These are phyloP conservation scores for Drosera capensis DNA, from an alignment of 148 eudicot species.

Conservation along the genomic window DNA sequence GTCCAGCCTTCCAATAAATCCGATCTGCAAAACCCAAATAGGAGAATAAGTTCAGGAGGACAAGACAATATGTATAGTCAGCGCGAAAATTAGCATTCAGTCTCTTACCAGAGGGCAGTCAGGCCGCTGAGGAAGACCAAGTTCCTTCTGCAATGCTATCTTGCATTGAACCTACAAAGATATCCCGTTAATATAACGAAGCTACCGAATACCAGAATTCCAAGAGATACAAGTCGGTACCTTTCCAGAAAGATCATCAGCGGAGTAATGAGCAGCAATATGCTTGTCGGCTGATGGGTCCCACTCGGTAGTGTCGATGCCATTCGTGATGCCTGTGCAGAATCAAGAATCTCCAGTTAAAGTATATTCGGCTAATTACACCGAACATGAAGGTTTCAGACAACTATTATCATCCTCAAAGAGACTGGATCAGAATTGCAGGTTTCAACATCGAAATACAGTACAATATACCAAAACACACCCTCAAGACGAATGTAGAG, in stretches of 20 bases:
- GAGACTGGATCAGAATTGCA: neutral
- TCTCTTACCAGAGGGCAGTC: no score
- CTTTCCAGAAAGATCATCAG: constrained; percentile 87
- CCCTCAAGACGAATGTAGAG: neutral
- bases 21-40: constrained; percentile 69
- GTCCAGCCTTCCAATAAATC: constrained; percentile 88
- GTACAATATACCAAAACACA: neutral
- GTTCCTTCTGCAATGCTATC: constrained; percentile 73
- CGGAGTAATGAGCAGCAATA: constrained; percentile 56
- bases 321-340: constrained; percentile 72
- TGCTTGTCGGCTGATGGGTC: constrained; percentile 59
- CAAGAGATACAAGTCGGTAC: constrained; percentile 12
- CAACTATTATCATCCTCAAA: constrained; percentile 1
- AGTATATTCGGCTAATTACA: neutral
- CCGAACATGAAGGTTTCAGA: no score
- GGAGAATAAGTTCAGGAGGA: no score
- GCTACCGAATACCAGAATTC: neutral
- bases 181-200: neutral
- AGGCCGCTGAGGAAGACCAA: constrained; percentile 51
- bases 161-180: constrained; percentile 58
- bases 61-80: no score
- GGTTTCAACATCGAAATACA: neutral
- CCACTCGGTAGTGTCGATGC: constrained; percentile 69
- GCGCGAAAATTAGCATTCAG: no score
- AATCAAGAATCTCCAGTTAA: neutral